Evolutionary conservation across 352 stramenopile genomes (phyloP).

Genomic region (Blastocystis sp.): DNA sequence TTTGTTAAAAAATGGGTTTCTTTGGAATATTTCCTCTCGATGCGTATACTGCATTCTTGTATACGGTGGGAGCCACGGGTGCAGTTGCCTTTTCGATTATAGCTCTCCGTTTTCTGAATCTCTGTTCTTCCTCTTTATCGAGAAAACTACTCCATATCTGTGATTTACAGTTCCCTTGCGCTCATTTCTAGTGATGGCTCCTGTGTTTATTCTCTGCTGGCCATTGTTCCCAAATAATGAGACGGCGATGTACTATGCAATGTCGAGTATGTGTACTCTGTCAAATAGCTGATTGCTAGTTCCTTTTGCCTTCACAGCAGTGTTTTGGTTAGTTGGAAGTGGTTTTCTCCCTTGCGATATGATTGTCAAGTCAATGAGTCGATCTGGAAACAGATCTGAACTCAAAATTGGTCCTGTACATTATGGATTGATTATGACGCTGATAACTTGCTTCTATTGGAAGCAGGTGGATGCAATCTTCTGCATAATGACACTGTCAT

Average conservation of each 20-base stretch:
- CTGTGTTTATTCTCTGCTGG: constrained; percentile 56
- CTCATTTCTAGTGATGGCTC: constrained; percentile 26
- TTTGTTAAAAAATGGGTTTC: background rate
- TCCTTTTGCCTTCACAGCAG: constrained; percentile 33
- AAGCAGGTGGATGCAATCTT: constrained; percentile 29
- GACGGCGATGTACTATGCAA: background rate
- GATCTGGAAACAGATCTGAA: constrained; percentile 15
- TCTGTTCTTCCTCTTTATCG: background rate
- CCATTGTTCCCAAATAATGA: constrained; percentile 18
- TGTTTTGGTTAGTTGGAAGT: constrained; percentile 29
- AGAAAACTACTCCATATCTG: constrained; percentile 55
- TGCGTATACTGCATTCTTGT: background rate
- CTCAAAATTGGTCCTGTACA: constrained; percentile 36
- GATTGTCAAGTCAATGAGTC: constrained; percentile 41
- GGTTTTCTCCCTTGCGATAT: background rate
- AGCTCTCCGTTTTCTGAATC: background rate
- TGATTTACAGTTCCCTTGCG: background rate
- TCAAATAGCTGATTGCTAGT: background rate
- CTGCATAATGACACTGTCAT: constrained; percentile 40
- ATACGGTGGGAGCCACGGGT: background rate
- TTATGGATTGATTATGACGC: constrained; percentile 58
- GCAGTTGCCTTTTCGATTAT: constrained; percentile 8
- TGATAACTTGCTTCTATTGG: constrained; percentile 19
- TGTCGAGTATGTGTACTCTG: constrained; percentile 1
- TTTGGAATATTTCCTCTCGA: background rate